Conservation (phyloP, 441 rosid genomes). For the Flueggea neowawraea region DNA sequence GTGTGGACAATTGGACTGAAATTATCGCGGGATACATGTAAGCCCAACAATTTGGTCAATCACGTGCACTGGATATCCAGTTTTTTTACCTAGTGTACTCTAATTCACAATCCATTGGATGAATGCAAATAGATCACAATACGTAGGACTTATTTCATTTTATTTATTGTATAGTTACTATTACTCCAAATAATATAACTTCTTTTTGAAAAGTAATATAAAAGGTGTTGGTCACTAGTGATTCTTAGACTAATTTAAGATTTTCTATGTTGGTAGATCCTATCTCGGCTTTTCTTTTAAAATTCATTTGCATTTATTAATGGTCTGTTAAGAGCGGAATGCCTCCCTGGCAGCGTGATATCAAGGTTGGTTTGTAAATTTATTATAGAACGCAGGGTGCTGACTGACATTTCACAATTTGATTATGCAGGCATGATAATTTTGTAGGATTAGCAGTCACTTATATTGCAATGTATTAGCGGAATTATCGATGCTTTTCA, state of each 20-base stretch:
- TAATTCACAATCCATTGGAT: neutral
- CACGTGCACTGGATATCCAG: conserved; percentile 2
- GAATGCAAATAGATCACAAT: neutral
- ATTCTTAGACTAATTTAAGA: neutral
- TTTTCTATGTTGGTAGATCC: neutral
- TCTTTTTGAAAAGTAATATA: no score
- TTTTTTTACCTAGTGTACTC: neutral
- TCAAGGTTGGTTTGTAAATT: no score
- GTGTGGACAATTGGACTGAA: conserved; percentile 2
- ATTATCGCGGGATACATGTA: neutral
- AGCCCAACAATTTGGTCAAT: conserved; percentile 4
- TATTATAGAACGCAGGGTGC: no score
- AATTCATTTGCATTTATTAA: neutral
- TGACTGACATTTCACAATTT: no score
- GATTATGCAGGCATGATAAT: no score
- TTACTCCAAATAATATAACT: neutral
- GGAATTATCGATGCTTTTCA: neutral
- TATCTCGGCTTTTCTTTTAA: neutral
- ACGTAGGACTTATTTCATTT: neutral
- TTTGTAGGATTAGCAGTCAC: neutral
- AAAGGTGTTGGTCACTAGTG: conserved; percentile 2
- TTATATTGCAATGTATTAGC: neutral
- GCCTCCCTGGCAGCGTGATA: neutral
- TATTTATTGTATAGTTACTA: conserved; percentile 7
- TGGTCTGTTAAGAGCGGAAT: neutral